Evolutionary conservation across 2,329 filamentous ascomycete genomes (phyloP).

Genomic region (Ophiocordyceps camponoti-floridani): DNA sequence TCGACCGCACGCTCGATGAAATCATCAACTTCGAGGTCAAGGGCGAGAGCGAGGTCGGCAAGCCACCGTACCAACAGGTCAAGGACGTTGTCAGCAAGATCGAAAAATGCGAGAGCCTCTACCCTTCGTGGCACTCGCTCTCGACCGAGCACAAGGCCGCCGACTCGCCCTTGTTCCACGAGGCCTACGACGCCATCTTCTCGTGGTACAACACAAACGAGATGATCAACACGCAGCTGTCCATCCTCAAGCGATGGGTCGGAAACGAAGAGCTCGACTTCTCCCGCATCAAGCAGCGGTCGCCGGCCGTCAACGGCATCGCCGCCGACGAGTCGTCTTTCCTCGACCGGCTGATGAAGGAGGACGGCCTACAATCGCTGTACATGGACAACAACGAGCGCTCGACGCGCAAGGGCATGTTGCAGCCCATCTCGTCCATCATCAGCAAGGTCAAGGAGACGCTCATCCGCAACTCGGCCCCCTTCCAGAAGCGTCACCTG

Average conservation of each 20-base stretch:
- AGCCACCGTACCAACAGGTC: slow-evolving; percentile 75
- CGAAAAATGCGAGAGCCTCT: slow-evolving; percentile 71
- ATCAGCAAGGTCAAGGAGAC: slow-evolving; percentile 90
- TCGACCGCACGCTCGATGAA: slow-evolving; percentile 64
- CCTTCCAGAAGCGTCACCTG: slow-evolving; percentile 75
- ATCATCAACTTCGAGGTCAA: slow-evolving; percentile 91
- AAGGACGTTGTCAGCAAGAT: slow-evolving; percentile 80
- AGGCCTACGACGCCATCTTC: slow-evolving; percentile 76
- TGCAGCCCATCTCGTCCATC: slow-evolving; percentile 65
- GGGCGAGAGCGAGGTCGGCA: slow-evolving; percentile 79
- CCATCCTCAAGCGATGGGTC: slow-evolving; percentile 87
- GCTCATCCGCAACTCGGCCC: slow-evolving; percentile 67
- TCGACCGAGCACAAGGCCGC: slow-evolving; percentile 59
- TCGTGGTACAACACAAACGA: slow-evolving; percentile 96
- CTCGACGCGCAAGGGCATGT: slow-evolving; percentile 48
- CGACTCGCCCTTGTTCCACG: slow-evolving; percentile 57
- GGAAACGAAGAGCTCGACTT: slow-evolving; percentile 94
- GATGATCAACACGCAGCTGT: slow-evolving; percentile 86
- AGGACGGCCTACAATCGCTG: slow-evolving; percentile 82
- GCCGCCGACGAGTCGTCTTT: slow-evolving; percentile 79
- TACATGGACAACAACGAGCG: slow-evolving; percentile 52
- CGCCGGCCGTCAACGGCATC: slow-evolving; percentile 48
- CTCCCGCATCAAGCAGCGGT: slow-evolving; percentile 51
- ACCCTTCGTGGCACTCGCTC: slow-evolving; percentile 63
- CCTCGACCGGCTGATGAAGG: slow-evolving; percentile 84